Base-by-base conservation (phyloP, 2,329 filamentous ascomycete genomes). In the Phyllosticta citriasiana region DNA sequence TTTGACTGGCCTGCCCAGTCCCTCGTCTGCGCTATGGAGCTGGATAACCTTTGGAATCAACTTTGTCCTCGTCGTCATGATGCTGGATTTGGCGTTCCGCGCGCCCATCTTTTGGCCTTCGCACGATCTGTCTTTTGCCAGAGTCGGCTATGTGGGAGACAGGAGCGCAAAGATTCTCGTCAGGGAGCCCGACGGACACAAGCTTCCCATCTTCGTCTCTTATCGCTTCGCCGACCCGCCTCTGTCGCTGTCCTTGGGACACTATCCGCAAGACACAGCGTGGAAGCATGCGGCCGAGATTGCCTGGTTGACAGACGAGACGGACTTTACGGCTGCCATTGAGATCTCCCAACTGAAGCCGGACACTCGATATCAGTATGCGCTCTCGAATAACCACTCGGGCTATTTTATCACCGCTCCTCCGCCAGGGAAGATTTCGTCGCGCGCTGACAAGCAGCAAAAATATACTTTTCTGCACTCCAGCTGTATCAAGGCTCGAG, bases 391-490 rank as follows among this genome's bases (percentile, higher is more conserved):
- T 71, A 92, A 94, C 70, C 87, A 93, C 68, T 86, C 85, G 0
- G 94, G 94, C 55, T 85, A 85, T 65, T 96, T 99, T 68, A 83
- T 83, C 3, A 87, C 90, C 0, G 87, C 91, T 1, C 90, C 93
- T 0, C 83, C 80, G 40, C 77, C 85, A 0, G 91, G 91, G 10
- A 79, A 82, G 1, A 80, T 83, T 64, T 82, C 85, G 0, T 62
- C 65, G 6, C 66, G 70, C 4, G 76, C 80, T 16, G 79, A 81
- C 4, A 80, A 81, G 53, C 81, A 85, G 57, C 87, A 86, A 51
- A 86, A 85, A 62, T 93, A 96, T 67, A 96, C 90, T 0, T 99
- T 99, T 71, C 76, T 97, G 7, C 91, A 92, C 3, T 94, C 91
- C 0, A 96, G 91, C 52, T 99, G 94, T 74, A 91, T 97, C 68